Base-by-base conservation (phyloP, 108 stramenopile genomes). In the Nitzschia sp. region DNA sequence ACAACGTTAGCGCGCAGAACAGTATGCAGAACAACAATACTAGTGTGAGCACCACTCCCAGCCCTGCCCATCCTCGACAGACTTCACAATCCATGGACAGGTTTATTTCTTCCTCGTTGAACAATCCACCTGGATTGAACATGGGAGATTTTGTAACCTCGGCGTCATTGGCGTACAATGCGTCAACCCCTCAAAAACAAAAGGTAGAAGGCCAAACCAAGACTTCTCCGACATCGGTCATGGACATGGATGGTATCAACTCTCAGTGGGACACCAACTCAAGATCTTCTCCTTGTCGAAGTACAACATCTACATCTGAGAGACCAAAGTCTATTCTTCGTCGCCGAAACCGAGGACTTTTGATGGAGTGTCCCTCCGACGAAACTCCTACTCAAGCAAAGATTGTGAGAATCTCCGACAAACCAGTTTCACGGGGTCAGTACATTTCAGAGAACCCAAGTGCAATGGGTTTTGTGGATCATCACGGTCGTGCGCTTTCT, bases 271-370 rank as follows among this genome's bases (percentile, higher is more conserved):
- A 58, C 38, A 42, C 63, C n/a, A 68, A 62, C 10, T 41, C 68
- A 20, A 8, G 40, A 7, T 54, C 37, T 22, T 20, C 51, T 7
- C 53, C 66, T 15, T 55, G 53, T 9, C 15, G 53, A 54, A 25
- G 21, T 25, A 25, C 11, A 22, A 2, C 21, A 21, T 25, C 53
- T 41, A 10, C 19, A 14, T 52, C 8, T 24, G 53, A 50, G 15
- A 65, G 55, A 24, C 72, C 72, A 6, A 73, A 67, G 51, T 73
- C 72, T 8, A 73, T 73, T 19, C 50, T 73, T n/a, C 26, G 58
- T 10, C 17, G 19, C 3, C 21, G 37, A 0, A 34, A 34, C 29
- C 29, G 29, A 34, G 29, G 29, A 3, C 29, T 34, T 5, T 34
- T 34, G 17, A 17, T 17, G 46, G 72, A 60, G 17, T 66, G n/a